phyloP scores from a whole-genome alignment of 306 rosid species.

The Quercus wislizeni region DNA sequence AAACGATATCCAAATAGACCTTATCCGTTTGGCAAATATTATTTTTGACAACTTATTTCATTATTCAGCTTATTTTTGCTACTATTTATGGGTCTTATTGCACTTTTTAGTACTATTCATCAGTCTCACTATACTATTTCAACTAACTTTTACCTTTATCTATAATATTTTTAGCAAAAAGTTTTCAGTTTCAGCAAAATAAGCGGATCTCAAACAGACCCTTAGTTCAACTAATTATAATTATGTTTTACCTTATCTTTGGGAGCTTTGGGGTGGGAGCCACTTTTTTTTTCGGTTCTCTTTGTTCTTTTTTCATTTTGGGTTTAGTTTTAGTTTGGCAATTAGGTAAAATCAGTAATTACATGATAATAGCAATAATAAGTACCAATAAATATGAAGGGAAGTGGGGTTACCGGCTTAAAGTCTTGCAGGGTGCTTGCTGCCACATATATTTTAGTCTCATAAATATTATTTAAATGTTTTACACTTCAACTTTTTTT shows the following conservation, averaged over 20 bases:
- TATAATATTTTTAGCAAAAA: accelerated
- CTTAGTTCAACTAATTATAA: too few species aligned
- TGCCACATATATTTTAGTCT: neutral
- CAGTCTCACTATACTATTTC: accelerated
- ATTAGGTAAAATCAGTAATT: neutral
- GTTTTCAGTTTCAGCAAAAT: too few species aligned
- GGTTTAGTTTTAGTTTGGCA: neutral
- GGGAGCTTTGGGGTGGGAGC: neutral
- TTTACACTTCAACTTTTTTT: too few species aligned
- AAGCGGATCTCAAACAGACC: accelerated
- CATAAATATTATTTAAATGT: neutral
- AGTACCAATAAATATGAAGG: neutral
- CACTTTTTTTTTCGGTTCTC: too few species aligned
- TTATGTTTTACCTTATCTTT: neutral
- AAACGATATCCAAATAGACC: accelerated
- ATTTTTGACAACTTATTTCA: too few species aligned
- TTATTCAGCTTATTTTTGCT: too few species aligned
- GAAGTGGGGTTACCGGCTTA: neutral
- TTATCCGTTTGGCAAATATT: too few species aligned
- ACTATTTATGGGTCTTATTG: accelerated
- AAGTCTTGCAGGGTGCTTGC: neutral
- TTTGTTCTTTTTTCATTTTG: neutral
- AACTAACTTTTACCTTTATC: too few species aligned
- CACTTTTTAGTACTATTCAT: too few species aligned
- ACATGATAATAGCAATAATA: neutral